Evolutionary conservation across 75 land plant genomes (phyloP).

Genomic region (Selaginella moellendorffii): DNA sequence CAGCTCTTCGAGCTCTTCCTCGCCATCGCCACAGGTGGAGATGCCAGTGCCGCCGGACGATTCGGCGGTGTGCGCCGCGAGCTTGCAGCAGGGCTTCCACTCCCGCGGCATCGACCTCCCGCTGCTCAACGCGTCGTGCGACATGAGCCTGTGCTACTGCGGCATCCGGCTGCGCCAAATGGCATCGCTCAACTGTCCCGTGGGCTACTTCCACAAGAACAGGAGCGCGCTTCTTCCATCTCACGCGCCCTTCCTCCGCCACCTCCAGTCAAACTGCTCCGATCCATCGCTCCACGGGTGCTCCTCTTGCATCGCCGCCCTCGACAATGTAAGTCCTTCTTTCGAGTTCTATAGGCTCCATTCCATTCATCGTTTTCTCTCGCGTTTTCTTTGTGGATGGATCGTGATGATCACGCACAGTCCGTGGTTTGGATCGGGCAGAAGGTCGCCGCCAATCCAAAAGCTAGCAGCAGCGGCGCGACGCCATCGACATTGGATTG

Average conservation of each 20-base stretch:
- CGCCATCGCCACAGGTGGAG: neutral
- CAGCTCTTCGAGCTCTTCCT: neutral
- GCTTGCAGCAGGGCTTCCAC: constrained; percentile 39
- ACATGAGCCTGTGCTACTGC: constrained; percentile 55
- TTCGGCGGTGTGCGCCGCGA: constrained; percentile 48
- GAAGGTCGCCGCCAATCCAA: neutral
- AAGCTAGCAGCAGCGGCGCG: neutral
- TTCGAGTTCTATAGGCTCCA: too few species aligned
- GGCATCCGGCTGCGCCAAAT: constrained; percentile 56
- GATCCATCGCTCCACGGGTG: constrained; percentile 55
- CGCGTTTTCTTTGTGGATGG: too few species aligned
- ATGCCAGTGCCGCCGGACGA: constrained; percentile 55
- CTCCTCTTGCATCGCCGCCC: constrained; percentile 43
- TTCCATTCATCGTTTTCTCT: neutral
- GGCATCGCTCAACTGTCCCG: constrained; percentile 39
- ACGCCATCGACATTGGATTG: constrained; percentile 31
- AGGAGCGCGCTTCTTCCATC: neutral
- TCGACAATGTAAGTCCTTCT: constrained; percentile 37
- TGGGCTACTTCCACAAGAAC: constrained; percentile 21
- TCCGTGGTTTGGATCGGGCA: constrained; percentile 5
- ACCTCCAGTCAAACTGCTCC: constrained; percentile 21
- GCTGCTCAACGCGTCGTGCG: constrained; percentile 48
- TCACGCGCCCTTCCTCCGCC: neutral
- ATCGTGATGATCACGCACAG: too few species aligned
- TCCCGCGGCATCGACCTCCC: constrained; percentile 31